Evolutionary conservation across 768 basidiomycete species (phyloP).

Genomic region (Suillus paluster): DNA sequence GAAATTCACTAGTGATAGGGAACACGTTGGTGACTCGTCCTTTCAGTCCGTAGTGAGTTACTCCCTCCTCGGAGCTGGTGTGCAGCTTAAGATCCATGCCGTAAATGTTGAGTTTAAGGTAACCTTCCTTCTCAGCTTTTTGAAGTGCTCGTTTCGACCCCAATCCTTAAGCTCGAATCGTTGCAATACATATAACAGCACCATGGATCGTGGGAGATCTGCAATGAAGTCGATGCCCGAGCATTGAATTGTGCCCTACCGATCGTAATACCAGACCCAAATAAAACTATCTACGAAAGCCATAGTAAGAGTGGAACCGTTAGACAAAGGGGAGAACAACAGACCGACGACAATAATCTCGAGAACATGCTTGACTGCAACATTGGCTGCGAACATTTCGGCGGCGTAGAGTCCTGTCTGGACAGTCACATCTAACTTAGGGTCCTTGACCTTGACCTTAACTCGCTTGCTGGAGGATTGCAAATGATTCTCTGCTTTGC

Average conservation of each 20-base stretch:
- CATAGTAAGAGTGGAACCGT: neutral
- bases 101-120: neutral
- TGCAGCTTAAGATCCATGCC: neutral
- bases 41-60: neutral
- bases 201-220: slow-evolving; percentile 8
- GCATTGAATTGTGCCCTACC: neutral
- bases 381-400: slow-evolving; percentile 7
- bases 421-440: too few species aligned
- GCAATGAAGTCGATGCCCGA: neutral
- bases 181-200: neutral
- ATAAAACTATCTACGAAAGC: neutral
- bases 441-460: too few species aligned
- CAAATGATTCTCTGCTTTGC: too few species aligned
- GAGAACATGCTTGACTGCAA: neutral
- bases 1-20: neutral
- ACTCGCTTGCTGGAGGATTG: too few species aligned
- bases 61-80: neutral
- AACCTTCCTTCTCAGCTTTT: neutral
- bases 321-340: neutral
- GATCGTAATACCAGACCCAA: slow-evolving; percentile 8
- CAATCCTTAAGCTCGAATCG: neutral
- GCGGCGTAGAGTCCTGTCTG: neutral
- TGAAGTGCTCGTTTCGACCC: neutral
- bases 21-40: slow-evolving; percentile 1
- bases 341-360: slow-evolving; percentile 3